phyloP scores from a whole-genome alignment of 305 asterid species.

The Fraxinus sp. region DNA sequence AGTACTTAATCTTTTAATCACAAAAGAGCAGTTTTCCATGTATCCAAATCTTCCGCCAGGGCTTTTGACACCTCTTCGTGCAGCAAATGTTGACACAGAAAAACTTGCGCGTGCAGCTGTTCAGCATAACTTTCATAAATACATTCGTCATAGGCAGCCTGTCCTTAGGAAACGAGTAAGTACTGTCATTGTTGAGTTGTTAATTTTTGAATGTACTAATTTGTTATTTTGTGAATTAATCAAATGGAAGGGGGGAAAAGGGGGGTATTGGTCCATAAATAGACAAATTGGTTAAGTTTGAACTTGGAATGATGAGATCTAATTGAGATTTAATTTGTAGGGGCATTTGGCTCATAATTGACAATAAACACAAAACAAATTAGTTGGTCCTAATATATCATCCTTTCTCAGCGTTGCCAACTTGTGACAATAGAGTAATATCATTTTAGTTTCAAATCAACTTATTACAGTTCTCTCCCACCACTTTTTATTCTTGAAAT shows the following conservation, averaged over 20 bases:
- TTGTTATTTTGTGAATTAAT: neutral
- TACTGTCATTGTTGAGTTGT: conserved; percentile 6
- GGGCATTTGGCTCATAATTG: neutral
- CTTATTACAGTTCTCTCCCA: neutral
- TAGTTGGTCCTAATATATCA: neutral
- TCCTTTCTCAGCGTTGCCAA: neutral
- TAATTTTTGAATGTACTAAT: conserved; percentile 3
- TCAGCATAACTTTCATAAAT: conserved; percentile 59
- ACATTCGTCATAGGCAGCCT: conserved; percentile 55
- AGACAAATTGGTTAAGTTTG: neutral
- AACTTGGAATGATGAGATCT: neutral
- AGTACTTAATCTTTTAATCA: conserved; percentile 59
- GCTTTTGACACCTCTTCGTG: conserved; percentile 68
- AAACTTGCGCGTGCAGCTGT: conserved; percentile 87
- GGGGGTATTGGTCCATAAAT: neutral
- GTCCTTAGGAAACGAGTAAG: conserved; percentile 50
- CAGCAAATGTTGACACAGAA: conserved; percentile 92
- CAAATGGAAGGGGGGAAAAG: neutral
- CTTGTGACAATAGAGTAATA: neutral
- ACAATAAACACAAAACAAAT: neutral
- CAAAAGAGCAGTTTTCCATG: conserved; percentile 56
- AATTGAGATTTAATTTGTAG: neutral
- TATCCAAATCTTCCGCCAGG: conserved; percentile 80
- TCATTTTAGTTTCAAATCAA: neutral
- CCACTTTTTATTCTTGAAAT: neutral